Evolutionary conservation across 2,329 filamentous ascomycete species (phyloP), one percentile per base, ranked within the genome.

Genomic region (Aspergillus japonicus): DNA sequence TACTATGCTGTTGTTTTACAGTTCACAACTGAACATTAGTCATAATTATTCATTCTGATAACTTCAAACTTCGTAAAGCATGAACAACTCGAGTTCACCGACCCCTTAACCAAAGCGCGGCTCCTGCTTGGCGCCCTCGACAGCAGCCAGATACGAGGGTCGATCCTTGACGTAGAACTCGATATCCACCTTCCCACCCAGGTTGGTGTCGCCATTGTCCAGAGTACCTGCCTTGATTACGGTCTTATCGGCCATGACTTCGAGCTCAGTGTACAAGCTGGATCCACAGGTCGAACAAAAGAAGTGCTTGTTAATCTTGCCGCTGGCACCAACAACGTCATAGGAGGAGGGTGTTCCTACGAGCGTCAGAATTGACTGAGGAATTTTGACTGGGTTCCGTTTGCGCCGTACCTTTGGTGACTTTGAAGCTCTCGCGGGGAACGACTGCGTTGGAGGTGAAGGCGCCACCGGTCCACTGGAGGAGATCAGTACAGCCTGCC

Each of bases 391-490:
- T 24, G 11, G 10, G 11, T 2, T 10, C 24, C 26, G 10, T 11
- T 7, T 49, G 21, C 19, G 4, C 47, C 21, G 5, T 49, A 79
- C 80, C 83, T 66, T 83, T 80, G 52, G 78, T 82, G 24, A 85
- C 73, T 33, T 76, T 75, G 71, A 85, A 83, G 26, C 70, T 70
- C 8, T 69, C 68, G 16, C 80, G 77, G 4, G 81, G 75, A 2
- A 85, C 78, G 2, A 85, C 75, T 10, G 78, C 77, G 68, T 85
- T 86, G 66, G 82, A 80, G 33, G 83, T 84, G 68, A 79, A 85
- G 14, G 82, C 78, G n/a, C 80, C 75, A 44, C 83, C 83, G 8
- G 81, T 79, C 80, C 80, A 82, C 73, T 80, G 35, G 23, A 19
- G 21, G 10, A 50, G 12, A 3, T 7, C 19, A 16, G 31, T 11